phyloP scores from a whole-genome alignment of 345 rosid species.

The Boechera divaricarpa region DNA sequence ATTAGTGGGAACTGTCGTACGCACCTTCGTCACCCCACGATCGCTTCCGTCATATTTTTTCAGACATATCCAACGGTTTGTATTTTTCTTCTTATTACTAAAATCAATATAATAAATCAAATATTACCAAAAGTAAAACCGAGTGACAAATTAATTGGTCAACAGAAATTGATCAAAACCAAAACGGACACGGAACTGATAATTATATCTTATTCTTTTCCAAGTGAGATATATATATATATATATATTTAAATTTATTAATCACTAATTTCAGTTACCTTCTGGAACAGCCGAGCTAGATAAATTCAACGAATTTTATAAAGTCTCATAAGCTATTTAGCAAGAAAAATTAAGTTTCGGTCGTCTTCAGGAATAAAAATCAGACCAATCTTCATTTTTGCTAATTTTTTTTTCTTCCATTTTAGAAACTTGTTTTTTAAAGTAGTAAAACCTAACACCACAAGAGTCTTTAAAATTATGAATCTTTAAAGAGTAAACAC shows the following conservation, averaged over 20 bases:
- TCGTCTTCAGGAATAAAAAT: conserved; percentile 6
- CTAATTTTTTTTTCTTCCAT: not conserved
- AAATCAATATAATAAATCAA: not conserved
- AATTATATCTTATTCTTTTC: not conserved
- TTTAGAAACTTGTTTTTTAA: not conserved
- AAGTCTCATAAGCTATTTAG: conserved; percentile 11
- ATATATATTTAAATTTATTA: not conserved
- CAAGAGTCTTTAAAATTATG: conserved; percentile 33
- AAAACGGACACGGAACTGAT: conserved; percentile 36
- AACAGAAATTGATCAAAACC: conserved; percentile 18
- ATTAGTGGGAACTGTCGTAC: conserved; percentile 45
- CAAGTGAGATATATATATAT: not conserved
- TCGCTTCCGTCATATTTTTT: conserved; percentile 32
- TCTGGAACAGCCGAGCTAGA: conserved; percentile 15
- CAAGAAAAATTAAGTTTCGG: not conserved
- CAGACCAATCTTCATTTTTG: not conserved
- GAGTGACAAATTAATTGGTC: conserved; percentile 22
- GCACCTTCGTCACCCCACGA: conserved; percentile 48
- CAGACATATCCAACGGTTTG: conserved; percentile 38
- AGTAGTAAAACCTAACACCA: conserved; percentile 33
- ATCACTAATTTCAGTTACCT: conserved; percentile 1
- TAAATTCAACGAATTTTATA: conserved; percentile 1
- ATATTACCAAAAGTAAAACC: conserved; percentile 7
- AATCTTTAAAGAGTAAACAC: conserved; percentile 28
- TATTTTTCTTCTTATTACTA: not conserved